phyloP scores from a whole-genome alignment of 2,329 filamentous ascomycete species.

The Cladosporium austrohemisphaericum region DNA sequence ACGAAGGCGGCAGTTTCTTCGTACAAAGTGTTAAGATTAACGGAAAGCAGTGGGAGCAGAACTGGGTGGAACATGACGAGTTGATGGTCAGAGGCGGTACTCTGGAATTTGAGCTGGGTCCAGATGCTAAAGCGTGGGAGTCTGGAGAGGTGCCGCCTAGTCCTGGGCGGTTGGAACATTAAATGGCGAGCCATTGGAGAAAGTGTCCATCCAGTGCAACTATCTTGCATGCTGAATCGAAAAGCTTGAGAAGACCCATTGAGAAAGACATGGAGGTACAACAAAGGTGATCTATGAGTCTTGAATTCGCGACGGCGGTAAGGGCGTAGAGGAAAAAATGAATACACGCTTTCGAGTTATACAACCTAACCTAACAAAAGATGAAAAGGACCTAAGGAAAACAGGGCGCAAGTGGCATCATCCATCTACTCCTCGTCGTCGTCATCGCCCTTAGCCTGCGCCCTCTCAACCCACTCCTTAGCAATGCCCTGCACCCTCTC shows the following conservation, averaged over 20 bases:
- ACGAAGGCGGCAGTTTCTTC: constrained; percentile 43
- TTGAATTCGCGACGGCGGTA: too few relatives aligned
- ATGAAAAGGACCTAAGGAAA: too few relatives aligned
- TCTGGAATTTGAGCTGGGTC: constrained; percentile 48
- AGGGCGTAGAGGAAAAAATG: too few relatives aligned
- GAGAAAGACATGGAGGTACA: too few relatives aligned
- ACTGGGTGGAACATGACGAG: constrained; percentile 55
- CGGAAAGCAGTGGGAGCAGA: constrained; percentile 49
- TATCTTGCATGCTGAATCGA: too few relatives aligned
- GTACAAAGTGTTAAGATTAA: constrained; percentile 55
- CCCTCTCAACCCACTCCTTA: constrained; percentile 62
- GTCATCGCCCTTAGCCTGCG: constrained; percentile 35
- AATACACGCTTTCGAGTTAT: too few relatives aligned
- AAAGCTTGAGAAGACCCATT: too few relatives aligned
- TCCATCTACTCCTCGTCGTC: constrained; percentile 17
- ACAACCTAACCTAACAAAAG: too few relatives aligned
- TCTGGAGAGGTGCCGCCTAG: constrained; percentile 50
- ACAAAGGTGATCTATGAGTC: too few relatives aligned
- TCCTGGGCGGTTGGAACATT: constrained; percentile 42
- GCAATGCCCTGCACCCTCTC: constrained; percentile 69
- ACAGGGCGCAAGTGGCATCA: too few relatives aligned
- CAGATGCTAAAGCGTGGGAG: constrained; percentile 44
- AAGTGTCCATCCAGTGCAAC: too few relatives aligned
- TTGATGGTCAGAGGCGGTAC: constrained; percentile 42
- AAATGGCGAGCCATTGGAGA: too few relatives aligned